Evolutionary conservation across 495 filamentous ascomycete species (phyloP), one percentile per base, ranked within the genome.

Genomic region (Amphirosellinia nigrospora): DNA sequence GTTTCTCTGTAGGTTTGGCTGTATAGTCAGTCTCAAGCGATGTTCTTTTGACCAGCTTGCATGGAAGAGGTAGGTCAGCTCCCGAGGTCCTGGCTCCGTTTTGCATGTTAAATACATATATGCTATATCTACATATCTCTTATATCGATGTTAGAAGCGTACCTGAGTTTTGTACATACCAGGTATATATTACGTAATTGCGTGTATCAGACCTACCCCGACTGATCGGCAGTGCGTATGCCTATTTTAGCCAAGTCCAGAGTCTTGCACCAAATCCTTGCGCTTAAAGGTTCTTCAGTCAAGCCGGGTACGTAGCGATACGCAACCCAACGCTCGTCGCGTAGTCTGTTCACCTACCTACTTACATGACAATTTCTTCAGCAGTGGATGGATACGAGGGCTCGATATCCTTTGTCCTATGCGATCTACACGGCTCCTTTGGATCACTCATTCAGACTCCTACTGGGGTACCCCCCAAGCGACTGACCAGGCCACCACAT

Each of bases 31-130:
- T n/a, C 13, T 43, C 13, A 52, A 64, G 16, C 23, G 45, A 32
- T 56, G 48, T 66, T 66, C 48, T 56, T 66, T 66, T 56, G 43
- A 34, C 8, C 34, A 38, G 11, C 34, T 38, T 61, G 21, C n/a
- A n/a, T n/a, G n/a, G n/a, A n/a, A n/a, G n/a, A n/a, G n/a, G n/a
- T 61, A 3, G 36, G 21, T 8, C 52, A 19, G 23, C 13, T 28
- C 52, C 26, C n/a, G 23, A 15, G 30, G n/a, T n/a, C 28, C 1
- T 28, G 26, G 38, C 59, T 43, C 48, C 9, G 23, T 28, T 4
- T 11, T 41, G 58, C 36, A 60, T 21, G 11, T 16, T 60, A 39
- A 15, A 5, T 60, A 21, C 36, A 38, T 60, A 38, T 15, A 1
- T 23, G 5, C 4, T 7, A 59, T 34, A 21, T 39, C 16, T 60